A percentile compares a stretch with the other conserved stretches of the same genome.
These are phyloP conservation scores for Ruellia speciosa DNA, from an alignment of 305 asterid genomes.

Conservation along the genomic window DNA sequence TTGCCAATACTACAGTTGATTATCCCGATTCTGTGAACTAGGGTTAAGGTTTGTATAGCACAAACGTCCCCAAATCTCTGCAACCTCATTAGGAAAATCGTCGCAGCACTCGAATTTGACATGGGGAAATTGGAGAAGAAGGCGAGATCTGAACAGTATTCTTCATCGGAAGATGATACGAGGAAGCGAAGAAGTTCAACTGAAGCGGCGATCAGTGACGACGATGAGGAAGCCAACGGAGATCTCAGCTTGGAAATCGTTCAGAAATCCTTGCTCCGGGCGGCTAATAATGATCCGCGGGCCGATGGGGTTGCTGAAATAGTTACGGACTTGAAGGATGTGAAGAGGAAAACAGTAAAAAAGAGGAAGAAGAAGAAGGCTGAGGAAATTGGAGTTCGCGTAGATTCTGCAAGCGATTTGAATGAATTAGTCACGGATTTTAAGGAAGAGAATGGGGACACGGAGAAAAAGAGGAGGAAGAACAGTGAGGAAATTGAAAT, in stretches of 20 bases:
- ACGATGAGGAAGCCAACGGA: constrained; percentile 64
- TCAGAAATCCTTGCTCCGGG: constrained; percentile 43
- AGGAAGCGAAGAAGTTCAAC: constrained; percentile 24
- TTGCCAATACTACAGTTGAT: not conserved
- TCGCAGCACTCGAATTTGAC: not conserved
- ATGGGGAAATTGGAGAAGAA: constrained; percentile 44
- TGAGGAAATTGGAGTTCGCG: constrained; percentile 25
- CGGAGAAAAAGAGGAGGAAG: constrained; percentile 35
- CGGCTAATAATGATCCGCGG: constrained; percentile 16
- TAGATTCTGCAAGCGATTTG: not conserved
- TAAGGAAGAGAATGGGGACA: constrained; percentile 36
- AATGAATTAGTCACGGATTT: constrained; percentile 32
- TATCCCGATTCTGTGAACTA: not conserved
- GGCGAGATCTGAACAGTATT: constrained; percentile 24
- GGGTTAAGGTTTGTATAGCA: not conserved
- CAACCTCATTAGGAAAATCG: not conserved
- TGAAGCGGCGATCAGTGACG: constrained; percentile 25
- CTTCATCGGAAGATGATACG: constrained; percentile 29
- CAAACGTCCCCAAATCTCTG: not conserved
- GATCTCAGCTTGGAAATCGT: constrained; percentile 72
- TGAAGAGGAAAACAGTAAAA: constrained; percentile 38
- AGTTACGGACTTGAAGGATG: constrained; percentile 34
- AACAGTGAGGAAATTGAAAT: constrained; percentile 28
- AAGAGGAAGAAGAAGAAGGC: constrained; percentile 37
- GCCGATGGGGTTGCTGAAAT: constrained; percentile 27